These are phyloP conservation scores for Arctium lappa DNA, from an alignment of 129 eudicot species.

Conservation along the genomic window DNA sequence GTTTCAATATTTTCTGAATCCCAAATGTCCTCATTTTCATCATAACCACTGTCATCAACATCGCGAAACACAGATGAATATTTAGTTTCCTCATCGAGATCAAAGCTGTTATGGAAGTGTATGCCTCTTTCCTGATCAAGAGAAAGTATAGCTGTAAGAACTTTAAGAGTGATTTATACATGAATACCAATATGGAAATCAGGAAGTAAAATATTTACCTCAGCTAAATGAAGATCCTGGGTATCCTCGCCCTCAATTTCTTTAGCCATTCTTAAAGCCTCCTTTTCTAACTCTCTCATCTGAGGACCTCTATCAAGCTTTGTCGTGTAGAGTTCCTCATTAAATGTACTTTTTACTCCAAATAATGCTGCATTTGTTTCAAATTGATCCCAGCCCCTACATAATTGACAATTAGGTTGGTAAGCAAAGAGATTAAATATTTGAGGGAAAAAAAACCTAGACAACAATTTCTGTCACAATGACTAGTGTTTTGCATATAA, in stretches of 20 bases:
- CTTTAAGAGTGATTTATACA: background rate
- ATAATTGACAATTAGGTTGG: slow-evolving; percentile 8
- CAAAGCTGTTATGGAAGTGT: slow-evolving; percentile 46
- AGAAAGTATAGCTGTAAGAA: slow-evolving; percentile 8
- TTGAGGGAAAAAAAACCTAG: background rate
- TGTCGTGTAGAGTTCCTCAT: slow-evolving; percentile 93
- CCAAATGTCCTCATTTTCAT: slow-evolving; percentile 62
- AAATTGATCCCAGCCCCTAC: slow-evolving; percentile 95
- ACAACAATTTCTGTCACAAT: background rate
- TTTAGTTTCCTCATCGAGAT: slow-evolving; percentile 85
- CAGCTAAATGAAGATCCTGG: slow-evolving; percentile 90
- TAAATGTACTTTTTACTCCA: slow-evolving; percentile 91
- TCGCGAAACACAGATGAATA: slow-evolving; percentile 74
- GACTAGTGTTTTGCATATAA: background rate
- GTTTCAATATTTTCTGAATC: slow-evolving; percentile 63
- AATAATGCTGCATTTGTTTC: slow-evolving; percentile 75
- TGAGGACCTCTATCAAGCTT: slow-evolving; percentile 88
- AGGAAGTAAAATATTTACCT: slow-evolving; percentile 41
- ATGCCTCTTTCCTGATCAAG: slow-evolving; percentile 79
- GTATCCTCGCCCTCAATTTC: slow-evolving; percentile 99
- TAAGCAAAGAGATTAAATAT: background rate
- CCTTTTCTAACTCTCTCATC: slow-evolving; percentile 75
- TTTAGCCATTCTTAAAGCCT: slow-evolving; percentile 82
- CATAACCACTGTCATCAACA: slow-evolving; percentile 85
- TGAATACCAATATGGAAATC: background rate